phyloP scores from a whole-genome alignment of 495 filamentous ascomycete species.

The Rhizodiscina lignyota region DNA sequence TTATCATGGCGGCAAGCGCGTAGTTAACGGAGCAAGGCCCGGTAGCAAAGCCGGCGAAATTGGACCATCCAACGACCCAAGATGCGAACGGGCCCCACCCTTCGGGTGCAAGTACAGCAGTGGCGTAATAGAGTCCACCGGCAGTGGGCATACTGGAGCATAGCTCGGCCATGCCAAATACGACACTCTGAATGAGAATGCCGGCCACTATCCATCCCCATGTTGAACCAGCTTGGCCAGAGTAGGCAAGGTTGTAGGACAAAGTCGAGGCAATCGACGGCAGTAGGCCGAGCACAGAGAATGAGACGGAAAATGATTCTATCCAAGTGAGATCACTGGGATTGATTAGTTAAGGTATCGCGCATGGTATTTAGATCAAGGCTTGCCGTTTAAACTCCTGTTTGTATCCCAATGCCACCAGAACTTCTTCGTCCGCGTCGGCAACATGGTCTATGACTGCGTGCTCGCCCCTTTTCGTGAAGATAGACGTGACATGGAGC shows the following conservation, averaged over 20 bases:
- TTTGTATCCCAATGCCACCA: constrained; percentile 19
- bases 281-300: constrained; percentile 41
- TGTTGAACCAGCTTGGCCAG: constrained; percentile 48
- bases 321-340: constrained; percentile 30
- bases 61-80: constrained; percentile 64
- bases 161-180: constrained; percentile 56
- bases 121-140: constrained; percentile 54
- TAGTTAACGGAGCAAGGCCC: constrained; percentile 30
- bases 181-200: constrained; percentile 55
- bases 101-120: constrained; percentile 45
- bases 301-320: constrained; percentile 41
- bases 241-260: constrained; percentile 69
- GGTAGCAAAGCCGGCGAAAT: constrained; percentile 46
- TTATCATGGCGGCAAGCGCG: constrained; percentile 50
- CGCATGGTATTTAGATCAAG: too few relatives aligned
- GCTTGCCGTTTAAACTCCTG: constrained; percentile 22
- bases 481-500: too few relatives aligned
- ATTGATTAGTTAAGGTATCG: too few relatives aligned
- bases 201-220: constrained; percentile 52
- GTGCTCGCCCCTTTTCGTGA: too few relatives aligned
- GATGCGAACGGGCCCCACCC: constrained; percentile 44
- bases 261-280: constrained; percentile 56
- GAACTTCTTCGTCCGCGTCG: constrained; percentile 48
- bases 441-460: too few relatives aligned
- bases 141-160: constrained; percentile 51